Evolutionary conservation across 768 basidiomycete genomes (phyloP).

Genomic region (Xerocomellus amylosporus): DNA sequence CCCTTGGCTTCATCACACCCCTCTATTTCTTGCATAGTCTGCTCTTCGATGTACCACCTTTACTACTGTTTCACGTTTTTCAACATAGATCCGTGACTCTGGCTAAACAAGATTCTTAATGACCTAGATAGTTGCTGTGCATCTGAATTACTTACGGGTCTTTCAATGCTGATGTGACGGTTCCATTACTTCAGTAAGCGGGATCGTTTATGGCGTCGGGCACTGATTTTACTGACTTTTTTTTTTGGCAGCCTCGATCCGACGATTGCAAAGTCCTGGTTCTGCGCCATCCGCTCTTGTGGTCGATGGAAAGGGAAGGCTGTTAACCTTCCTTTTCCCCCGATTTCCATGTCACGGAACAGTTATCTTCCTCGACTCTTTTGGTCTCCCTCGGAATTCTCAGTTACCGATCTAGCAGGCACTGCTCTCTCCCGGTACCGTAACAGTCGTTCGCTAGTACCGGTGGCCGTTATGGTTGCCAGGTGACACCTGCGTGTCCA

Average conservation of each 20-base stretch:
- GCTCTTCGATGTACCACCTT: slow-evolving; percentile 31
- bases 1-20: slow-evolving; percentile 13
- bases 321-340: neutral
- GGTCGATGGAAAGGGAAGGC: neutral
- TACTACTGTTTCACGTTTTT: slow-evolving; percentile 14
- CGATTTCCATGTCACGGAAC: neutral
- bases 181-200: slow-evolving; percentile 23
- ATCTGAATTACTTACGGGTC: slow-evolving; percentile 16
- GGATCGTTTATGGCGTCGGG: slow-evolving; percentile 6
- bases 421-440: neutral
- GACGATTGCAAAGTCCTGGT: neutral
- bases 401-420: neutral
- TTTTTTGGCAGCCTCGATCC: slow-evolving; percentile 8
- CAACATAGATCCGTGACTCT: slow-evolving; percentile 30
- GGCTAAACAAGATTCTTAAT: slow-evolving; percentile 22
- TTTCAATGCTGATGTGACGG: neutral
- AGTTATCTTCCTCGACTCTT: neutral
- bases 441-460: neutral
- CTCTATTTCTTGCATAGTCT: slow-evolving; percentile 30
- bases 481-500: slow-evolving; percentile 4
- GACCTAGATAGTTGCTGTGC: slow-evolving; percentile 25
- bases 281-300: neutral
- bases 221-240: slow-evolving; percentile 16
- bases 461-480: neutral
- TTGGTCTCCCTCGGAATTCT: neutral